Base-by-base conservation (phyloP, 768 basidiomycete genomes). In the Lactifluus piperatus region DNA sequence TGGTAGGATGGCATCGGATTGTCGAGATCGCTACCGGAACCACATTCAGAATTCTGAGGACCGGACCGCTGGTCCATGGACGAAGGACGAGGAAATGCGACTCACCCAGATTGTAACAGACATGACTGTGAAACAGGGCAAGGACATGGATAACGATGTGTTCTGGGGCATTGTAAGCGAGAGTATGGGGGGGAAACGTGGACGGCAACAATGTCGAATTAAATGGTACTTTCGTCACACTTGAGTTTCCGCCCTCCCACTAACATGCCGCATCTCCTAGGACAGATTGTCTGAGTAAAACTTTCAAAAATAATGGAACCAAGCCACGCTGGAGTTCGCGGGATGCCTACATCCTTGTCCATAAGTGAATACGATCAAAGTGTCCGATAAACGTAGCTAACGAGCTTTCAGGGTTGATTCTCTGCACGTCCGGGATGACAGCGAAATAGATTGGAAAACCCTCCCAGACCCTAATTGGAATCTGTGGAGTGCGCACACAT, bases 21-120 rank as follows among this genome's bases (percentile, higher is more conserved):
- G 91, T 70, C 80, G 91, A 10, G 91, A 93, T 71, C 79, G 91
- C 55, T 92, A 85, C 71, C 84, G 91, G 53, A 93, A 93, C 68
- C 87, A 93, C 65, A 79, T 93, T 29, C 76, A 82, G 20, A 80
- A 85, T 63, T 79, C 82, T 16, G 84, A 85, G 24, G 74, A 79
- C 13, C 82, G 87, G n/a, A 67, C 77, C 43, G 8, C 56, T 85
- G 86, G 86, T 0, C 61, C 75, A 43, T 93, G 91, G 91, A 79
- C 83, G n/a, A 79, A 81, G 66, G 86, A 84, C 53, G 91, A 93
- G 67, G 90, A 91, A 67, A 83, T 82, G 3, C 74, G 84, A 67
- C 75, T 93, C 36, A 89, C 81, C 18, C 74, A 71, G 14, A 91
- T 92, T 62, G 86, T 93, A 36, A 82, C 80, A 16, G 82, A 85